phyloP scores from a whole-genome alignment of 2,329 filamentous ascomycete species.

The Fusarium circinatum region DNA sequence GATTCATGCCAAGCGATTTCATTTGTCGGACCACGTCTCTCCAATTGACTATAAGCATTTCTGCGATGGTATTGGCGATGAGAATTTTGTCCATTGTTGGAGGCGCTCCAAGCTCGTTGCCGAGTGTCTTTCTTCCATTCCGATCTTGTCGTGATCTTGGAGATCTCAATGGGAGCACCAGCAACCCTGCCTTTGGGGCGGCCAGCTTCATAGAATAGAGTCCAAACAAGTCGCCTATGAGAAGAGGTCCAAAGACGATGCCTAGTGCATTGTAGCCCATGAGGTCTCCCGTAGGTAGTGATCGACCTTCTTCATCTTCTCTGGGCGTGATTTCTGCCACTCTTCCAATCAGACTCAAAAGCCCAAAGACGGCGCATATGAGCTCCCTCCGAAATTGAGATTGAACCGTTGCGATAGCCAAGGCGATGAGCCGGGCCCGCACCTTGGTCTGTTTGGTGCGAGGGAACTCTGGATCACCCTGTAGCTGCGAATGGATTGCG shows the following conservation, averaged over 20 bases:
- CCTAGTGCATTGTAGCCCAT: slow-evolving; percentile 73
- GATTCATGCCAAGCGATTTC: slow-evolving; percentile 55
- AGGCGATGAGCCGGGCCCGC: slow-evolving; percentile 71
- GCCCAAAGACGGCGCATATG: slow-evolving; percentile 73
- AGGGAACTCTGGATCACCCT: slow-evolving; percentile 61
- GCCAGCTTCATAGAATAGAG: slow-evolving; percentile 61
- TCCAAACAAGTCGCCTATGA: slow-evolving; percentile 67
- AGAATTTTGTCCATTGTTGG: slow-evolving; percentile 64
- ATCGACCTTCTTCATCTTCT: slow-evolving; percentile 62
- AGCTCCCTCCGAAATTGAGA: slow-evolving; percentile 70
- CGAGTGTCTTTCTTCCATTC: slow-evolving; percentile 31
- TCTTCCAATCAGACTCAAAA: slow-evolving; percentile 69
- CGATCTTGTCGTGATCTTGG: slow-evolving; percentile 50
- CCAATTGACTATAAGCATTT: slow-evolving; percentile 76
- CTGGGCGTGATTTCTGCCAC: slow-evolving; percentile 63
- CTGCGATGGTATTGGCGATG: slow-evolving; percentile 67
- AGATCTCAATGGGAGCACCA: slow-evolving; percentile 56
- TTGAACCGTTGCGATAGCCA: slow-evolving; percentile 68
- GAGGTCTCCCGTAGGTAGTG: slow-evolving; percentile 65
- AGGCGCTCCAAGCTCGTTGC: slow-evolving; percentile 21
- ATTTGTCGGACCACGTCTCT: slow-evolving; percentile 70
- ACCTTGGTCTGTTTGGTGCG: slow-evolving; percentile 65
- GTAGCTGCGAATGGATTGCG: slow-evolving; percentile 67
- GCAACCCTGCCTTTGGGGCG: slow-evolving; percentile 53
- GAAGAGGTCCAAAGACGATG: slow-evolving; percentile 72